Evolutionary conservation across 2,329 filamentous ascomycete genomes (phyloP), one percentile per base, ranked within the genome.

Genomic region (Verticillium longisporum): DNA sequence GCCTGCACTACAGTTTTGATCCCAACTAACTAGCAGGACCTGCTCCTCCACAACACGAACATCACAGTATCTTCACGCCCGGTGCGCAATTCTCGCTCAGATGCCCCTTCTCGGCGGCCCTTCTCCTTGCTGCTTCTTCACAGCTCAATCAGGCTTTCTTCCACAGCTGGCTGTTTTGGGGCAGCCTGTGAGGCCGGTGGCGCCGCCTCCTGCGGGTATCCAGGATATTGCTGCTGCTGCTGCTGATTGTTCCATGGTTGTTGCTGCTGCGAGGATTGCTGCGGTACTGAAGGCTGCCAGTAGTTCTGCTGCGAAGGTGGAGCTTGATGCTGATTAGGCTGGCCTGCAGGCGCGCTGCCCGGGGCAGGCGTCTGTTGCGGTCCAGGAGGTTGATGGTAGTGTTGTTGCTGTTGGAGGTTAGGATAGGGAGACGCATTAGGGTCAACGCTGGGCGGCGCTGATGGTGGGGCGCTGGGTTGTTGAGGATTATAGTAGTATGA

Each of bases 61-160:
- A 18, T 18, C 45, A 53, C 21, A 21, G n/a, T 26, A 18, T 53
- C 45, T 53, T 31, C 45, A 53, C n/a, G 9, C 26, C 5, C 26
- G 26, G 5, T 31, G 26, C 26, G 26, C 26, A 31, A 31, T 31
- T 5, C 26, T 31, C 26, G 5, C 26, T 31, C 45, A 53, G 18
- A 21, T 26, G 45, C 18, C 26, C 26, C 26, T 31, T 31, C 4
- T 5, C 26, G 26, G 26, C 26, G 26, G 4, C 26, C 5, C 26
- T 31, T 31, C 26, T 31, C 26, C 26, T 31, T 53, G n/a, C 45
- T 11, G 21, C 45, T 55, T 18, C 21, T 53, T 70, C 67, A 93
- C 64, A 94, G 79, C 73, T 95, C 91, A 74, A 95, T 95, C 69
- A 95, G 75, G 62, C 87, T 89, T 74, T 94, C 91, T 74, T 94